Evolutionary conservation across 495 filamentous ascomycete genomes (phyloP).

Genomic region (Aspergillus avenaceus): DNA sequence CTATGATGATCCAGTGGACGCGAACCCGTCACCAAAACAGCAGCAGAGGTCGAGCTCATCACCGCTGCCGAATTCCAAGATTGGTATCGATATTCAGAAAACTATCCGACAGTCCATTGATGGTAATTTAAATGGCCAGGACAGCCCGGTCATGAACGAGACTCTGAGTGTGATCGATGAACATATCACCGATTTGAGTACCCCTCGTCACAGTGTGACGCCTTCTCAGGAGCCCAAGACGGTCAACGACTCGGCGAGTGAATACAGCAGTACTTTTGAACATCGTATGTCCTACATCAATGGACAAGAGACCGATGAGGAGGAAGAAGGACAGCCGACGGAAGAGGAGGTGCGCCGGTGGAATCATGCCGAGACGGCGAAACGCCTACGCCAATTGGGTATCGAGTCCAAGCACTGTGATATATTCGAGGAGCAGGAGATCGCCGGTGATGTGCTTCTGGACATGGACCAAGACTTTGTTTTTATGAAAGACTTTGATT

Average conservation of each 20-base stretch:
- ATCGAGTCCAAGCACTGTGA: conserved; percentile 85
- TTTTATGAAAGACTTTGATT: conserved; percentile 91
- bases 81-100: conserved; percentile 43
- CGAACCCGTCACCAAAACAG: conserved; percentile 16
- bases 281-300: conserved; percentile 85
- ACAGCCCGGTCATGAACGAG: conserved; percentile 90
- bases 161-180: conserved; percentile 97
- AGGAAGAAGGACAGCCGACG: conserved; percentile 51
- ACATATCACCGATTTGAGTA: conserved; percentile 92
- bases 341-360: conserved; percentile 67
- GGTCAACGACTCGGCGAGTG: conserved; percentile 79
- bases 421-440: conserved; percentile 94
- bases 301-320: conserved; percentile 80
- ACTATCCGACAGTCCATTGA: conserved; percentile 43
- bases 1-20: conserved; percentile 16
- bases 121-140: conserved; percentile 40
- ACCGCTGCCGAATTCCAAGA: conserved; percentile 36
- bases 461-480: conserved; percentile 92
- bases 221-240: conserved; percentile 48
- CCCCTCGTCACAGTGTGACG: conserved; percentile 56
- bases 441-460: conserved; percentile 85
- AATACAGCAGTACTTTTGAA: conserved; percentile 77
- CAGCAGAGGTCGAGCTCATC: conserved; percentile 41
- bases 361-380: conserved; percentile 74
- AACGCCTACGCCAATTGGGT: conserved; percentile 74